Evolutionary conservation across 345 rosid genomes (phyloP), one percentile per base, ranked within the genome.

Genomic region (Salix suchowensis): DNA sequence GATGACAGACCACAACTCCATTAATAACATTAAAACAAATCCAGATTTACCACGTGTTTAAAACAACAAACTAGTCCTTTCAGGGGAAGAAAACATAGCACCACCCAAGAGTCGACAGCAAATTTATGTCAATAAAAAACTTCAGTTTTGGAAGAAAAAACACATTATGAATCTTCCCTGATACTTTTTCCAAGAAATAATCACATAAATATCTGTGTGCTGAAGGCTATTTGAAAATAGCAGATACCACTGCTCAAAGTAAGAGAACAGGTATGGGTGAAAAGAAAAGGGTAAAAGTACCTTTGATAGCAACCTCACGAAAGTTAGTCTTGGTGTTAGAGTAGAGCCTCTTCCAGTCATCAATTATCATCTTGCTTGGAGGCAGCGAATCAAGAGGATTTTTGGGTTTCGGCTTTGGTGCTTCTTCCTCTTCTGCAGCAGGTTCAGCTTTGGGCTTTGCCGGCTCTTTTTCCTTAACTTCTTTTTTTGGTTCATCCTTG

Each of bases 261-360:
- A 23, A 7, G 30, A n/a, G 52, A 13, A 50, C 19, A 4, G 39
- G 23, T 1, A 28, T 14, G 15, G 16, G 1, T 4, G 8, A 19
- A 24, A 32, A 14, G 14, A 10, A 60, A 74, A 40, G 30, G 28
- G 36, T 18, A 30, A 23, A 72, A 21, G n/a, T 74, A 95, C 99
- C 99, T 89, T 90, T 91, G 34, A 95, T 88, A 50, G 99, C 99
- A 75, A 95, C 93, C 79, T 91, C 96, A 37, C 98, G 99, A 91
- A 95, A 95, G 84, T 95, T 95, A 72, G 91, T 84, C 84, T 93
- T 95, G 69, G 99, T 95, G 85, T 95, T 93, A 0, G 99, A 95
- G 84, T 93, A 96, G 8, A 96, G 96, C 88, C 99, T 90, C 91
- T 96, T 96, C 99, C 99, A 96, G 0, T 96, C 98, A 85, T 96